Evolutionary conservation across 2,329 filamentous ascomycete species (phyloP).

Genomic region (Verticillium isaacii): DNA sequence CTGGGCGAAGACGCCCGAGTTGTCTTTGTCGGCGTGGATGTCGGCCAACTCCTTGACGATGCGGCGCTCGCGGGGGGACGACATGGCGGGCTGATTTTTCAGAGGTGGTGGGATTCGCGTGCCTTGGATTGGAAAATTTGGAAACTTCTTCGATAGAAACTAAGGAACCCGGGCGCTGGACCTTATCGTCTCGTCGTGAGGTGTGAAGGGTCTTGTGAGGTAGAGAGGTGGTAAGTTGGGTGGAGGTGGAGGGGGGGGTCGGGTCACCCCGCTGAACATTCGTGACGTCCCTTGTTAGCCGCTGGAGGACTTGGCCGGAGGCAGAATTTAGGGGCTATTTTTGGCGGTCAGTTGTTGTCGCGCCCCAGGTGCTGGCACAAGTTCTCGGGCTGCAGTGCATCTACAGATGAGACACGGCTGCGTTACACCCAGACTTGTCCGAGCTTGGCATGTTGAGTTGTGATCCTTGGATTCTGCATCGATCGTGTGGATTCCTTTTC

Average conservation of each 20-base stretch:
- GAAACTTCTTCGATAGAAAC: neutral
- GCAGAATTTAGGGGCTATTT: neutral
- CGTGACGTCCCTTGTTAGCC: neutral
- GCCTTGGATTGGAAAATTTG: neutral
- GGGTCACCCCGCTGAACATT: neutral
- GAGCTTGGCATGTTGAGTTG: neutral
- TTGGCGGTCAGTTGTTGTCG: neutral
- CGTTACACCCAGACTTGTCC: neutral
- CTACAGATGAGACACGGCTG: neutral
- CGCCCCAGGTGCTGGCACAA: neutral
- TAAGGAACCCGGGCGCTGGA: neutral
- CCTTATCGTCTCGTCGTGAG: neutral
- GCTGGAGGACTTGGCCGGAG: neutral
- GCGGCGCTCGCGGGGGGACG: constrained; percentile 50
- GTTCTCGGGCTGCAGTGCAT: neutral
- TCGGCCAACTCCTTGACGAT: constrained; percentile 74
- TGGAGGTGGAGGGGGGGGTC: neutral
- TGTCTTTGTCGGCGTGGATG: constrained; percentile 64
- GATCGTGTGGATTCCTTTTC: too few species aligned
- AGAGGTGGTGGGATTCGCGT: neutral
- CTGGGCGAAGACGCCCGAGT: constrained; percentile 70
- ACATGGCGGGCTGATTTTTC: constrained; percentile 28
- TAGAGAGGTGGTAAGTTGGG: neutral
- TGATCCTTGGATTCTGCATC: too few species aligned
- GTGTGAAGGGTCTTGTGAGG: neutral